Evolutionary conservation across 331 rosid genomes (phyloP).

Genomic region (Quercus lobata): DNA sequence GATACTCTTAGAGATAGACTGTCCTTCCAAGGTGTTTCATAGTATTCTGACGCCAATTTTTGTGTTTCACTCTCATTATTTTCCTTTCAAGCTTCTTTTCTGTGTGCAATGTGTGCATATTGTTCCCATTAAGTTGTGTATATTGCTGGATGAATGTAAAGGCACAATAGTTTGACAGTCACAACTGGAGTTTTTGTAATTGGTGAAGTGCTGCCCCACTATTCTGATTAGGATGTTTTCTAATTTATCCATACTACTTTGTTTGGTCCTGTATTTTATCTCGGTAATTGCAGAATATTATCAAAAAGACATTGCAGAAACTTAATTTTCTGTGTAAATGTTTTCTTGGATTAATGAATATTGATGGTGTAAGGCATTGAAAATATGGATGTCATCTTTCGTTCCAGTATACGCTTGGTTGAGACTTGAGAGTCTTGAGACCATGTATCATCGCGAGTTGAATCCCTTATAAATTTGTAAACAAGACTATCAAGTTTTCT

Average conservation of each 20-base stretch:
- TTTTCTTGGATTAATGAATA: too few species aligned
- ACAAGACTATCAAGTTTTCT: too few species aligned
- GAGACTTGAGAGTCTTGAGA: too few species aligned
- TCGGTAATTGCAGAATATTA: neutral
- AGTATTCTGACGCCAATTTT: conserved; percentile 2
- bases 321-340: neutral
- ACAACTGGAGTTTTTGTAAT: too few species aligned
- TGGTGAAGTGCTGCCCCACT: neutral
- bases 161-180: neutral
- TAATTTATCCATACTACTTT: neutral
- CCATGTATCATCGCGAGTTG: too few species aligned
- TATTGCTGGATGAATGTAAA: neutral
- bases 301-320: neutral
- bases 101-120: neutral
- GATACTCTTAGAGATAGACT: conserved; percentile 83
- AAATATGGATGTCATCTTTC: too few species aligned
- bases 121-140: neutral
- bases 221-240: neutral
- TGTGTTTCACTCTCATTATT: neutral
- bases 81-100: neutral
- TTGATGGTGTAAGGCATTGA: too few species aligned
- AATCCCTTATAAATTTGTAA: too few species aligned
- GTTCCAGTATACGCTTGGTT: too few species aligned
- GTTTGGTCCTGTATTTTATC: neutral
- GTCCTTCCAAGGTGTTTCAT: conserved; percentile 77